These are phyloP conservation scores for Backusella liffmaniae DNA, from an alignment of 192 early-diverging fungal genomes.

Conservation along the genomic window DNA sequence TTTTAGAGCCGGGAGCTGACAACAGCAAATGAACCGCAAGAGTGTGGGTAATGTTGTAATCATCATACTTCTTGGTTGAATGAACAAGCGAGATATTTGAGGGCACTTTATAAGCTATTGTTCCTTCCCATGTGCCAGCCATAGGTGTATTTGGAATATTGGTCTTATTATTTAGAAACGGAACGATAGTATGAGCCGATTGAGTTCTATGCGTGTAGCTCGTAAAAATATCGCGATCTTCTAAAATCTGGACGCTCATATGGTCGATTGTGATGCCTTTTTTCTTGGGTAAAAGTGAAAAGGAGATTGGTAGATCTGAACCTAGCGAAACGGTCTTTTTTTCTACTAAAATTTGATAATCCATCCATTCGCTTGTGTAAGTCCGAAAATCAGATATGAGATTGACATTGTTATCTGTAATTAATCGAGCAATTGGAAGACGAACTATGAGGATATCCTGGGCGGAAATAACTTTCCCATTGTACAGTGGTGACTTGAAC, in stretches of 20 bases:
- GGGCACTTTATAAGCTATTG: background rate
- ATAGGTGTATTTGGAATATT: background rate
- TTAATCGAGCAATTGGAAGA: background rate
- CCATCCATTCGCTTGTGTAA: background rate
- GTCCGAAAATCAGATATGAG: background rate
- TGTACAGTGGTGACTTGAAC: too few relatives aligned
- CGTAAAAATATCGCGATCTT: background rate
- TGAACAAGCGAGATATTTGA: background rate
- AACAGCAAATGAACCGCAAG: background rate
- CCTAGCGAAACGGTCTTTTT: conserved; percentile 1
- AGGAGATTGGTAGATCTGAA: background rate
- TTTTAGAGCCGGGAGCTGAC: background rate
- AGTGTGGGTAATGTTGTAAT: background rate
- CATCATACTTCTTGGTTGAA: background rate
- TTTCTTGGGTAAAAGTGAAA: background rate
- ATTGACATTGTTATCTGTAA: background rate
- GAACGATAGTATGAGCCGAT: background rate
- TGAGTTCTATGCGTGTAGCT: background rate
- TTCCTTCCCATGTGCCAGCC: background rate
- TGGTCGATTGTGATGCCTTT: background rate
- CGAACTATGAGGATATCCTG: background rate
- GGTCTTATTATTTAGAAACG: background rate
- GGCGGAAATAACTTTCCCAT: background rate
- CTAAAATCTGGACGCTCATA: background rate
- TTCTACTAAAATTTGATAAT: background rate